These are phyloP conservation scores for Vitis cinerea DNA, from an alignment of 164 flowering plant species.

Conservation along the genomic window DNA sequence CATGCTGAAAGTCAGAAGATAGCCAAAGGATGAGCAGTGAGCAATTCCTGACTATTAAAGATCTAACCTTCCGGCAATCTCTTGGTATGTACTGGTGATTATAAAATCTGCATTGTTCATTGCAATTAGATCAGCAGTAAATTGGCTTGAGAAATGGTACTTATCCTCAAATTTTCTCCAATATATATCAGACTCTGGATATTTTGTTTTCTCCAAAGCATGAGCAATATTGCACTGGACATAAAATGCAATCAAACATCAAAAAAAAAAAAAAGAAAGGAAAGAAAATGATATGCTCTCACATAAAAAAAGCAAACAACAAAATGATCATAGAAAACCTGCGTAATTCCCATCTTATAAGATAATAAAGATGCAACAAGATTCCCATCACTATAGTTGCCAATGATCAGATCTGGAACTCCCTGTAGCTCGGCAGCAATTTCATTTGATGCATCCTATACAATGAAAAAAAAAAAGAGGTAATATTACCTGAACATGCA, in stretches of 20 bases:
- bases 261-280: neutral
- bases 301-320: neutral
- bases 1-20: neutral
- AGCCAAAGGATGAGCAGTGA: neutral
- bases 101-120: constrained; percentile 97
- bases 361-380: constrained; percentile 90
- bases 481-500: neutral
- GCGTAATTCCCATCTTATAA: constrained; percentile 83
- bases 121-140: constrained; percentile 92
- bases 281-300: neutral
- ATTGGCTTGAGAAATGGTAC: constrained; percentile 94
- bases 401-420: constrained; percentile 87
- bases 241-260: neutral
- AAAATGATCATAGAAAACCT: constrained; percentile 40
- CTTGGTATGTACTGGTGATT: constrained; percentile 97
- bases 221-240: constrained; percentile 90
- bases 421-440: constrained; percentile 83
- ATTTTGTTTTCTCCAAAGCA: constrained; percentile 97
- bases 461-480: constrained; percentile 4
- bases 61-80: constrained; percentile 91
- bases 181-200: constrained; percentile 93
- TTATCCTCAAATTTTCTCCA: constrained; percentile 94
- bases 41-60: too few species aligned
- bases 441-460: constrained; percentile 81
- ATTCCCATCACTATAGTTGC: constrained; percentile 99